These are phyloP conservation scores for Syzygium jambos DNA, from an alignment of 345 rosid species.

Conservation along the genomic window DNA sequence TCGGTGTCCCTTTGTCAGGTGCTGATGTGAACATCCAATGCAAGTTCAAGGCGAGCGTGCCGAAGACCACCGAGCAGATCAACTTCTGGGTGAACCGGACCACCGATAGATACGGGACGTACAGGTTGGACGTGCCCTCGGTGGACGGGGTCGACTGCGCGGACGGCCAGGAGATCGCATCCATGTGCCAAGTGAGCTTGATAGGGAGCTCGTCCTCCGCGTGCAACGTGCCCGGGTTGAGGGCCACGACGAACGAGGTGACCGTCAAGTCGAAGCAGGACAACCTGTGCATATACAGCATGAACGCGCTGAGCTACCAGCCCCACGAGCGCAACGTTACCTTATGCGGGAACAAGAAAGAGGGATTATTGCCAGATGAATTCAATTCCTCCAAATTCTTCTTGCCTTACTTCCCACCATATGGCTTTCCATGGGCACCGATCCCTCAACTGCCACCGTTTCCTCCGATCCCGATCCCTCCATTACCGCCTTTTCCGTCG, in stretches of 20 bases:
- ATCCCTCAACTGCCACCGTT: constrained; percentile 11
- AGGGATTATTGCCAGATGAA: constrained; percentile 6
- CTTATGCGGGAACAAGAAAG: constrained; percentile 30
- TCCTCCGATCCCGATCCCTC: constrained; percentile 6
- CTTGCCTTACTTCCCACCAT: constrained; percentile 48
- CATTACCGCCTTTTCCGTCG: constrained; percentile 8
- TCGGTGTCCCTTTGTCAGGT: constrained; percentile 23
- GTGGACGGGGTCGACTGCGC: constrained; percentile 79
- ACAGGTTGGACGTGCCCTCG: constrained; percentile 58
- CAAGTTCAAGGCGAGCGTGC: constrained; percentile 62
- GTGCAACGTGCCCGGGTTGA: constrained; percentile 50
- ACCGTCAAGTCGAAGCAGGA: constrained; percentile 67
- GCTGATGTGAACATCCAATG: constrained; percentile 65
- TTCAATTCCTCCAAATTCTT: constrained; percentile 47
- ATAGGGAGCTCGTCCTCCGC: constrained; percentile 25
- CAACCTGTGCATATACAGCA: constrained; percentile 76
- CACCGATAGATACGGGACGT: constrained; percentile 55
- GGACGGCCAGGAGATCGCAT: constrained; percentile 49
- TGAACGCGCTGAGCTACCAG: constrained; percentile 58
- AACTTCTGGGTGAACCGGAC: constrained; percentile 69
- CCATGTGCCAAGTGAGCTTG: constrained; percentile 47
- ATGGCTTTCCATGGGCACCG: constrained; percentile 48
- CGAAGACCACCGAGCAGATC: constrained; percentile 58
- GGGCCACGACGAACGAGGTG: constrained; percentile 48
- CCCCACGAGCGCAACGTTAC: constrained; percentile 49